Evolutionary conservation across 352 stramenopile species (phyloP).

Genomic region (Globisporangium solare): DNA sequence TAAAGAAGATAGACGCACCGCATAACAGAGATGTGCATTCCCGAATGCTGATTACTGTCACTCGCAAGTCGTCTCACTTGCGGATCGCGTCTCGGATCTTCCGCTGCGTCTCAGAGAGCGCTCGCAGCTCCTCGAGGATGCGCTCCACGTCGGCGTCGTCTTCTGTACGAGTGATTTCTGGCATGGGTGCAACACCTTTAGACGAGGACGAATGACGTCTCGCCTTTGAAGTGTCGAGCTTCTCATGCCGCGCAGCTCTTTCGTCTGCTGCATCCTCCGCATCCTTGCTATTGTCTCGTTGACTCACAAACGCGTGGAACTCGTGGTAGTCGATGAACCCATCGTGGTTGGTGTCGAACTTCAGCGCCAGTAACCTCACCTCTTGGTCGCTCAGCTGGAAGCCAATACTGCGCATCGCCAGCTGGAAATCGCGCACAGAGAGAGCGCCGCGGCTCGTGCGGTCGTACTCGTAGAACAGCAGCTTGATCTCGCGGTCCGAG

Average conservation of each 20-base stretch:
- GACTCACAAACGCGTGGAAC: conserved; percentile 45
- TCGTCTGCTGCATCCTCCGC: neutral
- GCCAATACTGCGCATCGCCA: conserved; percentile 47
- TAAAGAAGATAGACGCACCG: too few relatives aligned
- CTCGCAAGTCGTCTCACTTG: conserved; percentile 2
- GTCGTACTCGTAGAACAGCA: conserved; percentile 52
- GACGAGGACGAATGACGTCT: too few relatives aligned
- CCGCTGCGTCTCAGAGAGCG: conserved; percentile 32
- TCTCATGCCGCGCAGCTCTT: neutral
- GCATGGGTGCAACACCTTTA: neutral
- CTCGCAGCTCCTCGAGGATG: conserved; percentile 41
- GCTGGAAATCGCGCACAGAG: conserved; percentile 34
- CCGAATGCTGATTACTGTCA: neutral
- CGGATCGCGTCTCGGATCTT: conserved; percentile 23
- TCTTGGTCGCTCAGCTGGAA: conserved; percentile 44
- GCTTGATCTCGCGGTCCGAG: conserved; percentile 20
- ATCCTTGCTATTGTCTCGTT: conserved; percentile 5
- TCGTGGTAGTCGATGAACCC: conserved; percentile 60
- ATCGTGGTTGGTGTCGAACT: conserved; percentile 48
- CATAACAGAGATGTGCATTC: neutral
- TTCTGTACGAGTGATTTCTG: neutral
- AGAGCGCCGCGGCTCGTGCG: conserved; percentile 29
- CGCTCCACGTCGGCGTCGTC: conserved; percentile 9
- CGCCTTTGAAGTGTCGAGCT: neutral
- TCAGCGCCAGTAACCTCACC: conserved; percentile 38